Evolutionary conservation across 257 asterid species (phyloP).

Genomic region (Plantago elongata): DNA sequence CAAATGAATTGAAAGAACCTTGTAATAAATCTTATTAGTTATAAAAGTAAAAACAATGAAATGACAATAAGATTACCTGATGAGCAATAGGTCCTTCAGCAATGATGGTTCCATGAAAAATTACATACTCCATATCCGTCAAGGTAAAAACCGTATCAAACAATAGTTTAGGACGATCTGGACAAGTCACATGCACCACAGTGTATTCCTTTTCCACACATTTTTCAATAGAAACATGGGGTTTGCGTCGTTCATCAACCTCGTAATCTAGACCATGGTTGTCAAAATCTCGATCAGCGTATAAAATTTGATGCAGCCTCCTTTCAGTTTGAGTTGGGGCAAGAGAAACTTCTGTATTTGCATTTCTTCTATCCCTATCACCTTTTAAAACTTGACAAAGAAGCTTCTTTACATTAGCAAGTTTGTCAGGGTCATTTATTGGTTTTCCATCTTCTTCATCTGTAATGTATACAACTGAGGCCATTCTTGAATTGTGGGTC

Average conservation of each 20-base stretch:
- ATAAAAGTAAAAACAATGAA: neutral
- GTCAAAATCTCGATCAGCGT: slow-evolving; percentile 66
- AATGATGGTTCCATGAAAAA: slow-evolving; percentile 51
- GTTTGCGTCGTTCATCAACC: slow-evolving; percentile 23
- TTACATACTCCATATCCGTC: slow-evolving; percentile 66
- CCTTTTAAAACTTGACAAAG: slow-evolving; percentile 62
- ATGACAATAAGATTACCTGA: slow-evolving; percentile 32
- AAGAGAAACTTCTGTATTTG: slow-evolving; percentile 64
- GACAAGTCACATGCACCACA: slow-evolving; percentile 41
- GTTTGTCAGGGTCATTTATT: slow-evolving; percentile 53
- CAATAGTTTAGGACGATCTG: slow-evolving; percentile 59
- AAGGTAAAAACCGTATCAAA: slow-evolving; percentile 64
- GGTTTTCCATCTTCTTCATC: slow-evolving; percentile 54
- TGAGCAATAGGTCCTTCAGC: slow-evolving; percentile 54
- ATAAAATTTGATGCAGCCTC: slow-evolving; percentile 87
- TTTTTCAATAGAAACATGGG: slow-evolving; percentile 39
- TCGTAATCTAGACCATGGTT: slow-evolving; percentile 13
- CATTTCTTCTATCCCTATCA: slow-evolving; percentile 51
- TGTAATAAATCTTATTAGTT: too few species aligned
- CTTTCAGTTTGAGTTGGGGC: slow-evolving; percentile 68
- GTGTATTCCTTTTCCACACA: slow-evolving; percentile 50
- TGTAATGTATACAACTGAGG: slow-evolving; percentile 67
- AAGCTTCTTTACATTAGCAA: slow-evolving; percentile 56
- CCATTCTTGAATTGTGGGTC: slow-evolving; percentile 92
- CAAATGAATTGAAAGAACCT: too few species aligned